Evolutionary conservation across 768 basidiomycete species (phyloP).

Genomic region (Leucocoprinus leucothites): DNA sequence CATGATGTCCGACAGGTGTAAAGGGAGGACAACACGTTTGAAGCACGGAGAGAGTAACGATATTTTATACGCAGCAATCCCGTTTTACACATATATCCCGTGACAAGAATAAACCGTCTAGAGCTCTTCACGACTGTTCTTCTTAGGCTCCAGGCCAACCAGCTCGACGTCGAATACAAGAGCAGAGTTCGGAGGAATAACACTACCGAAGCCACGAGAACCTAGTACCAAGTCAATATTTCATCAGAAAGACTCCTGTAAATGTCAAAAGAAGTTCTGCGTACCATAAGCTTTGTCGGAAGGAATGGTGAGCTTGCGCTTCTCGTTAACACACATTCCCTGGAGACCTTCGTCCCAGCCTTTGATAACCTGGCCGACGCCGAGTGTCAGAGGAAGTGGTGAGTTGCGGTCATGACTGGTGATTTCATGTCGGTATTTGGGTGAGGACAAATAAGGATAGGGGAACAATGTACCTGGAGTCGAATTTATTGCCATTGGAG

Average conservation of each 20-base stretch:
- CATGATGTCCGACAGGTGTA: too few relatives aligned
- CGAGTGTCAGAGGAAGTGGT: slow-evolving; percentile 79
- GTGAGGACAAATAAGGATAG: background rate
- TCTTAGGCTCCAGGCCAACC: slow-evolving; percentile 50
- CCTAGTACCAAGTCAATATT: slow-evolving; percentile 38
- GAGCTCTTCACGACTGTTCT: slow-evolving; percentile 47
- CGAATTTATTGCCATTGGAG: slow-evolving; percentile 78
- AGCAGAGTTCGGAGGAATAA: slow-evolving; percentile 78
- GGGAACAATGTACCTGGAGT: slow-evolving; percentile 61
- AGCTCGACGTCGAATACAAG: slow-evolving; percentile 89
- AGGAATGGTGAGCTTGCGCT: slow-evolving; percentile 87
- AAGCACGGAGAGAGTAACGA: too few relatives aligned
- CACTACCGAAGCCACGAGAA: slow-evolving; percentile 64
- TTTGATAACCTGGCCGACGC: slow-evolving; percentile 75
- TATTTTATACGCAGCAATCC: too few relatives aligned
- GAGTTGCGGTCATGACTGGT: slow-evolving; percentile 51
- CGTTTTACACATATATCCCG: background rate
- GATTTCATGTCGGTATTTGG: background rate
- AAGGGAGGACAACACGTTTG: too few relatives aligned
- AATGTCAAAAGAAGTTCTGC: slow-evolving; percentile 23
- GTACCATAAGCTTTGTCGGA: slow-evolving; percentile 77
- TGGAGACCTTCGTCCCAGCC: slow-evolving; percentile 84
- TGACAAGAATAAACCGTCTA: slow-evolving; percentile 23
- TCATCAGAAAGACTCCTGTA: background rate
- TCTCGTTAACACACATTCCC: slow-evolving; percentile 87